Conservation (phyloP, 2,329 filamentous ascomycete species). For the Knufia fluminis region DNA sequence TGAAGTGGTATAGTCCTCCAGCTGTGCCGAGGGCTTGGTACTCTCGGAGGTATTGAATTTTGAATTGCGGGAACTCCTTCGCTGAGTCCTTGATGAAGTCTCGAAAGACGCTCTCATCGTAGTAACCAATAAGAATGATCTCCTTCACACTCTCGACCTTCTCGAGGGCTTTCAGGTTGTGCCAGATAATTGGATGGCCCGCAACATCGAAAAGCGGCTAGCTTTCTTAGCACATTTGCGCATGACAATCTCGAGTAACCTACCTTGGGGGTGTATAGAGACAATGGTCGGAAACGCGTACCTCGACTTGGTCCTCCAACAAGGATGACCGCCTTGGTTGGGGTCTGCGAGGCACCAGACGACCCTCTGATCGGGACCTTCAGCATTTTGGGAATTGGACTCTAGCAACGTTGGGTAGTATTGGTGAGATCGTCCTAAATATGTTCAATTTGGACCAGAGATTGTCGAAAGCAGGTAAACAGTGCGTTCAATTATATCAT, state of each 20-base stretch:
- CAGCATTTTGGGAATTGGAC: constrained; percentile 28
- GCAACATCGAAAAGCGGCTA: constrained; percentile 97
- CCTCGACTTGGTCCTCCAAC: constrained; percentile 92
- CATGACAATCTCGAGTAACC: constrained; percentile 14
- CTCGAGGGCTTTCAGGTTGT: constrained; percentile 85
- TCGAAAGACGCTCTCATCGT: constrained; percentile 92
- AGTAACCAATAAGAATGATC: constrained; percentile 97
- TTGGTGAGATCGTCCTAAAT: neutral
- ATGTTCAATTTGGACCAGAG: too few relatives aligned
- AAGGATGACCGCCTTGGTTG: constrained; percentile 91
- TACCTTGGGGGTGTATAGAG: constrained; percentile 92
- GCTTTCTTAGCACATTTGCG: neutral
- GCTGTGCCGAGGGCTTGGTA: constrained; percentile 94
- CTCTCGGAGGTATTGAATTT: constrained; percentile 92
- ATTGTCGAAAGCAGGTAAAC: neutral
- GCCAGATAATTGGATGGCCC: constrained; percentile 95
- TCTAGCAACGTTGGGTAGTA: too few relatives aligned
- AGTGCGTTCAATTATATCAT: neutral
- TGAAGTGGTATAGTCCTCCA: constrained; percentile 96
- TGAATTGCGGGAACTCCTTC: constrained; percentile 75
- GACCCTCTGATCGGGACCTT: constrained; percentile 36
- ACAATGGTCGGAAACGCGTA: constrained; percentile 88
- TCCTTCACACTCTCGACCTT: constrained; percentile 90
- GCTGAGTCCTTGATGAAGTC: constrained; percentile 93
- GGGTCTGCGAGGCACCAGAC: constrained; percentile 37